phyloP scores from a whole-genome alignment of 2,329 filamentous ascomycete species.

The Monilinia fructigena region DNA sequence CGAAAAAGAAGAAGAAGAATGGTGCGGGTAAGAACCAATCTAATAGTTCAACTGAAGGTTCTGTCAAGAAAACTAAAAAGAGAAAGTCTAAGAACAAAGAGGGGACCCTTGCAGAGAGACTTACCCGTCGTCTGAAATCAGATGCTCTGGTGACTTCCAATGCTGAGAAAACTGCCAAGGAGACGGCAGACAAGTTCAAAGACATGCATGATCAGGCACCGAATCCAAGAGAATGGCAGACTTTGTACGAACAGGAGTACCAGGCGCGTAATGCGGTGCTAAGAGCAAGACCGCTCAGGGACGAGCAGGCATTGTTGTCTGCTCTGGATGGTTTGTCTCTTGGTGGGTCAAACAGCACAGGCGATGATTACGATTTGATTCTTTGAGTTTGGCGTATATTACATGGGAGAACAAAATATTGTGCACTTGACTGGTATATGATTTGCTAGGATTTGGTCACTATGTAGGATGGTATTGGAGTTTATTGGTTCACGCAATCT shows the following conservation, averaged over 20 bases:
- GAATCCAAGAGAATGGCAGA: neutral
- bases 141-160: too few species aligned
- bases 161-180: neutral
- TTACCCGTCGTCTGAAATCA: too few species aligned
- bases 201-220: neutral
- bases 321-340: neutral
- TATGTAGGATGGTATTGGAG: neutral
- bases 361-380: neutral
- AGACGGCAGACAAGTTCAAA: neutral
- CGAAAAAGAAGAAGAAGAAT: neutral
- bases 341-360: neutral
- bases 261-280: neutral
- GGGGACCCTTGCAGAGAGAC: neutral
- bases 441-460: neutral
- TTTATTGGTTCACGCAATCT: neutral
- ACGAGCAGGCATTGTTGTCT: neutral
- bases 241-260: neutral
- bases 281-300: neutral
- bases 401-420: fast-evolving
- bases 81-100: neutral
- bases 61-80: neutral
- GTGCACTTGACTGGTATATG: fast-evolving
- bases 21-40: neutral
- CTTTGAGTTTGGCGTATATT: neutral
- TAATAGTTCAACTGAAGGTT: neutral